Conservation (phyloP, 371 early-diverging fungal species). For the Apophysomyces trapeziformis region DNA sequence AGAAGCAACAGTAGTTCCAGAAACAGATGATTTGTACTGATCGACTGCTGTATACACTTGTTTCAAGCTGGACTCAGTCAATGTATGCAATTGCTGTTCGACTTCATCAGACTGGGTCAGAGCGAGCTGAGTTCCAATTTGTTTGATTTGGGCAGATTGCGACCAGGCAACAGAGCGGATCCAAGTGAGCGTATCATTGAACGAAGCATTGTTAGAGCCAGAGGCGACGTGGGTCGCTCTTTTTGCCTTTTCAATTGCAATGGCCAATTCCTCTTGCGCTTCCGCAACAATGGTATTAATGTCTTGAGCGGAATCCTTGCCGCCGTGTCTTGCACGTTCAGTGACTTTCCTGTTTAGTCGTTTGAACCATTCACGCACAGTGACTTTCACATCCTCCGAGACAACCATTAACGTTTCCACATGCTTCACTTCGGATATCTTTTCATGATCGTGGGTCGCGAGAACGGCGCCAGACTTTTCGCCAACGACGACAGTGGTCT, state of each 20-base stretch:
- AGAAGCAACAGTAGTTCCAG: slow-evolving; percentile 12
- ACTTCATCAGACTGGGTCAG: not conserved
- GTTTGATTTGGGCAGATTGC: slow-evolving; percentile 25
- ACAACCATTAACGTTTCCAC: not conserved
- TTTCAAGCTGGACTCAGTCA: slow-evolving; percentile 3
- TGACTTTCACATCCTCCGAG: slow-evolving; percentile 13
- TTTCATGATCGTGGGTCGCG: slow-evolving; percentile 11
- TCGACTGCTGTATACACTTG: slow-evolving; percentile 11
- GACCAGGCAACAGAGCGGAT: slow-evolving; percentile 31
- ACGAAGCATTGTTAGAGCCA: slow-evolving; percentile 33
- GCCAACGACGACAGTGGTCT: slow-evolving; percentile 21
- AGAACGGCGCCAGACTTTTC: slow-evolving; percentile 14
- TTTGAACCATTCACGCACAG: slow-evolving; percentile 23
- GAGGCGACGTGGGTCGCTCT: slow-evolving; percentile 22
- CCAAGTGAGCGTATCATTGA: slow-evolving; percentile 32
- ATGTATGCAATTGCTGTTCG: slow-evolving; percentile 4
- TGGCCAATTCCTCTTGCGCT: slow-evolving; percentile 27
- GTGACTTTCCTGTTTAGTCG: slow-evolving; percentile 24
- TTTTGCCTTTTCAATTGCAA: slow-evolving; percentile 35
- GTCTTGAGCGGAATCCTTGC: slow-evolving; percentile 21
- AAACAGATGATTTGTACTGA: slow-evolving; percentile 14
- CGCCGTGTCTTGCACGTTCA: slow-evolving; percentile 31
- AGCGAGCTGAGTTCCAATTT: slow-evolving; percentile 25
- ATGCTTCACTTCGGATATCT: slow-evolving; percentile 3
- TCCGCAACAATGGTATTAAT: slow-evolving; percentile 30